Evolutionary conservation across 768 basidiomycete genomes (phyloP).

Genomic region (Lactarius tabidus): DNA sequence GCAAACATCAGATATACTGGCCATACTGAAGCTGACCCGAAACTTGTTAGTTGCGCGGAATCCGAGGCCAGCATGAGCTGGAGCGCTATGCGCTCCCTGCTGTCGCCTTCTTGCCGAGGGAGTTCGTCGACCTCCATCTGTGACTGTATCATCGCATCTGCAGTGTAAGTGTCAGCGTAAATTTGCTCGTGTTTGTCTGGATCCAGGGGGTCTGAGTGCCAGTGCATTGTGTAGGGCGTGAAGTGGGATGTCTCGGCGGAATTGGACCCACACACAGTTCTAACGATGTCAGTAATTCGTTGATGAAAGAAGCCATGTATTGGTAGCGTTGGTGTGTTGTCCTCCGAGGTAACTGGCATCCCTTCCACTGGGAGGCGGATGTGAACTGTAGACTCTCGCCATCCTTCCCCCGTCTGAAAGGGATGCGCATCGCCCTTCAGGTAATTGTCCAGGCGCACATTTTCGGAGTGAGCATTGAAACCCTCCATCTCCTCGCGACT

Average conservation of each 20-base stretch:
- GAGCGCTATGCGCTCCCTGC: too few relatives aligned
- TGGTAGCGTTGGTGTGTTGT: not conserved
- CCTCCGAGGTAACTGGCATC: not conserved
- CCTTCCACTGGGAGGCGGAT: not conserved
- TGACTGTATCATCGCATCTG: too few relatives aligned
- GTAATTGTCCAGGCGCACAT: not conserved
- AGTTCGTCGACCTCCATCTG: too few relatives aligned
- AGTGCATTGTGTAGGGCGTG: not conserved
- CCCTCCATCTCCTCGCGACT: not conserved
- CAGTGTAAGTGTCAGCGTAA: too few relatives aligned
- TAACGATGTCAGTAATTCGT: not conserved
- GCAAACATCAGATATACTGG: not conserved
- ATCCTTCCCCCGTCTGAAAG: not conserved
- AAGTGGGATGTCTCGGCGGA: not conserved
- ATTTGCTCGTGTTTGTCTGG: too few relatives aligned
- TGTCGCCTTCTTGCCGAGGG: too few relatives aligned
- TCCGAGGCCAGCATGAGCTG: not conserved
- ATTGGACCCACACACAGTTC: not conserved
- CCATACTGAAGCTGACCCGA: not conserved
- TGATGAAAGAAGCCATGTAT: not conserved
- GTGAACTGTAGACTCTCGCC: not conserved
- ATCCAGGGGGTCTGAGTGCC: too few relatives aligned
- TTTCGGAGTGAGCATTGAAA: not conserved
- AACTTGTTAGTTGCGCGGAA: not conserved
- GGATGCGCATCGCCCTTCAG: not conserved